phyloP scores from a whole-genome alignment of 371 early-diverging fungal genomes.

The Mucor indicus region DNA sequence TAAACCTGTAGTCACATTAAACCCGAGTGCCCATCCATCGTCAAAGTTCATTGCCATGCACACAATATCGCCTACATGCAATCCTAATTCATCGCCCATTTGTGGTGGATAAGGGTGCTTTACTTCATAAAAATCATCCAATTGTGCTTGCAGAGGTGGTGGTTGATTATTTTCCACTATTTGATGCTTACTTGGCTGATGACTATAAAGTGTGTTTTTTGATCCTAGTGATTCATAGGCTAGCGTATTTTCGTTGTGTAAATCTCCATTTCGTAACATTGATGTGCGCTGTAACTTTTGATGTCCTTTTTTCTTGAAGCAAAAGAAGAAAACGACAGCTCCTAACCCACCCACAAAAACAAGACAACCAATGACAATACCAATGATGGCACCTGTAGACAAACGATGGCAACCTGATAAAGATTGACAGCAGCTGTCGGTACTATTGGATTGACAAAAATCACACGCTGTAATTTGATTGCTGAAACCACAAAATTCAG shows the following conservation, averaged over 20 bases:
- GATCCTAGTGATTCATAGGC: constrained; percentile 25
- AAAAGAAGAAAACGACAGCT: constrained; percentile 6
- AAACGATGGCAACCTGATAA: constrained; percentile 12
- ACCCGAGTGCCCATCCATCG: constrained; percentile 75
- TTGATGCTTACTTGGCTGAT: too few species aligned
- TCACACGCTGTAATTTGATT: constrained; percentile 19
- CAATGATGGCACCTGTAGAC: constrained; percentile 23
- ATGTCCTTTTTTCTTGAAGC: too few species aligned
- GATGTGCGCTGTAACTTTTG: too few species aligned
- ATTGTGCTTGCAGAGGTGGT: too few species aligned
- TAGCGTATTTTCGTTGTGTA: constrained; percentile 7
- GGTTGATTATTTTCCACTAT: background rate
- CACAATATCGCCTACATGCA: constrained; percentile 66
- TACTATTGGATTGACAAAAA: constrained; percentile 27
- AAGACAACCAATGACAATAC: constrained; percentile 23
- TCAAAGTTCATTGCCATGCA: constrained; percentile 60
- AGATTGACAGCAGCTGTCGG: constrained; percentile 32
- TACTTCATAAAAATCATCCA: constrained; percentile 46
- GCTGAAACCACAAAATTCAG: constrained; percentile 36
- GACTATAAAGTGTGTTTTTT: constrained; percentile 6
- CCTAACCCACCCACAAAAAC: constrained; percentile 7
- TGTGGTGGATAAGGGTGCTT: constrained; percentile 60
- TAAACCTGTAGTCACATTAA: constrained; percentile 62
- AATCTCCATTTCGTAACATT: too few species aligned
- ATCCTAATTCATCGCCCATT: constrained; percentile 67